Evolutionary conservation across 1,139 yeast genomes (phyloP), one percentile per base, ranked within the genome.

Genomic region (Pneumocystis oryctolagi): DNA sequence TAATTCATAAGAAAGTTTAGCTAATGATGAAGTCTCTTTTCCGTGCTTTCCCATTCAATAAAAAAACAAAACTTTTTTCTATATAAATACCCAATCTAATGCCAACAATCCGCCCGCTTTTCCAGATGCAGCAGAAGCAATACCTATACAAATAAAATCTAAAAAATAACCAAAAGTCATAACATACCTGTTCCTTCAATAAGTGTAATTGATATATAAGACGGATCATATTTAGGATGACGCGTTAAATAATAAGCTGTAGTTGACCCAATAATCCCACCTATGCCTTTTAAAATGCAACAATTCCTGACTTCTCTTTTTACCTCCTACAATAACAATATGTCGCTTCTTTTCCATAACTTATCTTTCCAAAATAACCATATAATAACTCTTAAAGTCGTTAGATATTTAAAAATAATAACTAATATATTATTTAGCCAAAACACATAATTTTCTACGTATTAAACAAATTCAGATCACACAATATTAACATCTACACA

Each of bases 11-110:
- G 95, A 85, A 64, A 92, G 78, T 0, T 96, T 95, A 4, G 90
- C 97, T 63, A 92, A 83, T 73, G 89, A 96, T 70, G 87, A 90
- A 0, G 98, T 98, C 73, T 92, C 92, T 0, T 97, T 97, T 95
- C 97, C 66, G 32, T 65, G 66, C 66, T 65, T 62, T 28, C 18
- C n/a, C 18, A 18, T 40, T 34, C 18, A 56, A 25, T 14, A 56
- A 20, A 35, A 56, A 35, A 56, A 16, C 58, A 55, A 2, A n/a
- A n/a, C 3, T 16, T 18, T 3, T 14, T 37, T 2, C n/a, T 40
- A 18, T 20, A 40, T 20, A 18, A 6, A 40, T 40, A 40, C 53
- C 53, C 35, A 28, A 25, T 59, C 89, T 58, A 87, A 79, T 0
- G 97, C 97, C 64, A 92, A 75, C 61, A 92, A 77, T 0, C 98